Base-by-base conservation (phyloP, 2,329 filamentous ascomycete genomes). In the Penicillium palitans region DNA sequence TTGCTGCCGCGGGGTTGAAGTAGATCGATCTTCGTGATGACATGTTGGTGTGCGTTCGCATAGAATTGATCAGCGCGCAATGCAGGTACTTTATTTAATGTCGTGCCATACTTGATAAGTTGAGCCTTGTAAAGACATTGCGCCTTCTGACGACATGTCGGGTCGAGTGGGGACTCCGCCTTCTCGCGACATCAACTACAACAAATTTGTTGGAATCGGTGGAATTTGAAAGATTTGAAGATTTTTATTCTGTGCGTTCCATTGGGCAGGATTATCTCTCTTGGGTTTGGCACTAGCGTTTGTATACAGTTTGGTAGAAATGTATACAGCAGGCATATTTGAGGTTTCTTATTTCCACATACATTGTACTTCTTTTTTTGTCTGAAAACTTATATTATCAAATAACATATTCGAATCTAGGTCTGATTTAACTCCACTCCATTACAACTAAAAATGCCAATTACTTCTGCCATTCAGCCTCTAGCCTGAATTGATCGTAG, bases 11-110 rank as follows among this genome's bases (percentile, higher is more conserved):
- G 41, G 61, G 59, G 58, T 73, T 73, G 57, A 68, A 53, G 57
- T 69, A 71, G 40, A 73, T 68, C 5, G 66, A 60, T 15, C 68
- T 61, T 6, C 66, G 66, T 8, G 66, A 63, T 33, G 60, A 52
- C 64, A 66, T 66, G 37, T 31, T 57, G 37, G 6, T 42, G 13
- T 21, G 29, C 8, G 3, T 37, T 42, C 2, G 39, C 13, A 12
- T 40, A n/a, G 29, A 33, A 12, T 27, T 37, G 1, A 21, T 17
- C 10, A 25, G n/a, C 9, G 33, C 10, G 1, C 13, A 4, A 25
- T 33, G 27, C 15, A 27, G 4, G 2, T 3, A 7, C 17, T 31
- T 40, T 48, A 7, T 47, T 13, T 31, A 49, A 19, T 8, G 12
- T 10, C 17, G 8, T 37, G 2, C 5, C 13, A 24, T 40, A 6